phyloP scores from a whole-genome alignment of 352 stramenopile genomes.

The Pythium vanterpoolii region DNA sequence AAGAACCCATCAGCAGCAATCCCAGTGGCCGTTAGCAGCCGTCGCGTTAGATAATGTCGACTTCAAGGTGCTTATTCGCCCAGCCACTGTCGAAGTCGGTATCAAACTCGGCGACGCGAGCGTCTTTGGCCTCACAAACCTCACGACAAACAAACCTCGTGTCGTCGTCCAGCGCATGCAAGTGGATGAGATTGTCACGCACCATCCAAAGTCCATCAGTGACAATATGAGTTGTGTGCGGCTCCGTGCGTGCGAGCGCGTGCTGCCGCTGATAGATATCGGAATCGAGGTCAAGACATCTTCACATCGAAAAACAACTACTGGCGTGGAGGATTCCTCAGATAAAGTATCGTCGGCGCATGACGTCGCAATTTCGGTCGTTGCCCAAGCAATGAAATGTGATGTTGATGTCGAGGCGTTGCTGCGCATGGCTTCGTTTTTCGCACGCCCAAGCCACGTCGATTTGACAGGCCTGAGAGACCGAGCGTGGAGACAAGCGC shows the following conservation, averaged over 20 bases:
- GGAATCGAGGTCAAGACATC: constrained; percentile 44
- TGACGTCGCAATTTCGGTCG: constrained; percentile 54
- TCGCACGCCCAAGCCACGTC: constrained; percentile 67
- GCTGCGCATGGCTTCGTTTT: constrained; percentile 61
- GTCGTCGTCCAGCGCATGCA: constrained; percentile 69
- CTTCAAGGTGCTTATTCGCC: constrained; percentile 68
- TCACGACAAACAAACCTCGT: not conserved
- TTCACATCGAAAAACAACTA: constrained; percentile 1
- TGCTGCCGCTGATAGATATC: constrained; percentile 67
- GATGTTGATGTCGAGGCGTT: constrained; percentile 76
- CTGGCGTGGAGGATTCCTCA: not conserved
- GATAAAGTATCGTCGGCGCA: constrained; percentile 15
- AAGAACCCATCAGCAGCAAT: not conserved
- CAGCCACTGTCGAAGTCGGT: constrained; percentile 59
- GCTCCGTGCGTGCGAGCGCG: constrained; percentile 61
- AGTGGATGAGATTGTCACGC: constrained; percentile 64
- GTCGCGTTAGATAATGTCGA: constrained; percentile 59
- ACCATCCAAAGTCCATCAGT: constrained; percentile 50
- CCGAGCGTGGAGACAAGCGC: constrained; percentile 66
- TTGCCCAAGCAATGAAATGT: constrained; percentile 80
- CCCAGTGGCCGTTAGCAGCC: not conserved
- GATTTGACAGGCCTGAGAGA: constrained; percentile 73
- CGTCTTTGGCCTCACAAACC: constrained; percentile 32
- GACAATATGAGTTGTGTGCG: constrained; percentile 75
- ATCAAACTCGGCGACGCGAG: constrained; percentile 71